A percentile compares a stretch with the other conserved stretches of the same genome.
Evolutionary conservation across 1,284 basidiomycete species (phyloP).

Genomic region (Trametes sp.): DNA sequence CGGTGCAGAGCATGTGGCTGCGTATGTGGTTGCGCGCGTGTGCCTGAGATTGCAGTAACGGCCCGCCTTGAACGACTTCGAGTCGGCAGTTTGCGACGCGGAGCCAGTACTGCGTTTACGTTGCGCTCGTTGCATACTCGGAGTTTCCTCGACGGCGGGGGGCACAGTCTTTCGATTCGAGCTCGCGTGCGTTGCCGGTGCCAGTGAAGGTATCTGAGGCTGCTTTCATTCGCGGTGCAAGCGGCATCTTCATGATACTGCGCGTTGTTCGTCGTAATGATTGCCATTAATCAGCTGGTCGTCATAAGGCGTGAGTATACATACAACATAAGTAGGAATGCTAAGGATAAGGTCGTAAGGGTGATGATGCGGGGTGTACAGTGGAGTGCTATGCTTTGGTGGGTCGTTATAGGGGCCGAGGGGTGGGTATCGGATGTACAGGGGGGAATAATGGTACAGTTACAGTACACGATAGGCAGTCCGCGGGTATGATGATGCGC

Average conservation of each 20-base stretch:
- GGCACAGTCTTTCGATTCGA: too few species aligned
- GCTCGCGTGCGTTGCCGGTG: too few species aligned
- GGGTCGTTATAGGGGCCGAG: not conserved
- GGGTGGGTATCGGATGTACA: conserved; percentile 12
- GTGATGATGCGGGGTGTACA: not conserved
- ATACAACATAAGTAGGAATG: conserved; percentile 9
- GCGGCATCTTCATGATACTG: not conserved
- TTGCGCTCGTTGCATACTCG: too few species aligned
- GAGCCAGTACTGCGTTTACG: too few species aligned
- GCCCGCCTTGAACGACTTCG: too few species aligned
- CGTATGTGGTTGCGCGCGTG: too few species aligned
- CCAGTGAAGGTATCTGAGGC: too few species aligned
- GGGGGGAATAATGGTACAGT: conserved; percentile 20
- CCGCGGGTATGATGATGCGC: conserved; percentile 12
- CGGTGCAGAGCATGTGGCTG: not conserved
- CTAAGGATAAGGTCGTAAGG: not conserved
- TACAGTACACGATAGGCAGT: conserved; percentile 17
- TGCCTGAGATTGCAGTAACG: too few species aligned
- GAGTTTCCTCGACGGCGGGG: too few species aligned
- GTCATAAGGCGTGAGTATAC: conserved; percentile 3
- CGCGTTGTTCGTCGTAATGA: conserved; percentile 3
- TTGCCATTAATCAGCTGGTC: conserved; percentile 3
- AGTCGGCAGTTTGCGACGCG: too few species aligned
- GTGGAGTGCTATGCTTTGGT: conserved; percentile 11
- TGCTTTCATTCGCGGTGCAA: not conserved